Evolutionary conservation across 192 early-diverging fungal species (phyloP).

Genomic region (Mortierella antarctica): DNA sequence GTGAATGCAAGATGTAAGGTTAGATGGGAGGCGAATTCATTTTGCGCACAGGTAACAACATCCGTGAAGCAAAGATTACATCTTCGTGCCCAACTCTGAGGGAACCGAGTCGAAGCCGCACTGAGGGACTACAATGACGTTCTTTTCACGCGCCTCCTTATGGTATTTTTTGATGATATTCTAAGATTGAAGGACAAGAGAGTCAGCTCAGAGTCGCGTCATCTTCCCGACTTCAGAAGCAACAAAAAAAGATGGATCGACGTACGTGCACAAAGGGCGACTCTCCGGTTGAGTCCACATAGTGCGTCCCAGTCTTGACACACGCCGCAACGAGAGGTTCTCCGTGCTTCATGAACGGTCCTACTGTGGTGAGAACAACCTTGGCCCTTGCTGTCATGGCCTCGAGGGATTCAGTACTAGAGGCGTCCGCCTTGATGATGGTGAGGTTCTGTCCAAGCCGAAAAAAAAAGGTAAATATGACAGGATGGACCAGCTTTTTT

Average conservation of each 20-base stretch:
- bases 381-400: conserved; percentile 67
- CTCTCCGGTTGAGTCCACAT: conserved; percentile 94
- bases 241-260: background rate
- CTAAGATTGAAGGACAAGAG: conserved; percentile 55
- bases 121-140: conserved; percentile 78
- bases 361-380: conserved; percentile 87
- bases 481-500: background rate
- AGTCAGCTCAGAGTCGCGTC: background rate
- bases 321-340: conserved; percentile 76
- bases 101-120: conserved; percentile 96
- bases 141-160: conserved; percentile 69
- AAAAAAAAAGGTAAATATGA: background rate
- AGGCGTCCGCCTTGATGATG: conserved; percentile 77
- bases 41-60: background rate
- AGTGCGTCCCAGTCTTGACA: conserved; percentile 79
- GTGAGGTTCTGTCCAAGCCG: conserved; percentile 56
- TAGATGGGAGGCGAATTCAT: background rate
- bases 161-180: conserved; percentile 76
- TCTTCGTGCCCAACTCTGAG: conserved; percentile 83
- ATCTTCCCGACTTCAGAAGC: background rate
- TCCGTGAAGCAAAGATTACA: conserved; percentile 56
- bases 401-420: conserved; percentile 68
- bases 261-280: conserved; percentile 45
- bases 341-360: conserved; percentile 80
- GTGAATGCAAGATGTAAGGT: background rate